Evolutionary conservation across 345 rosid genomes (phyloP).

Genomic region (Salix exigua): DNA sequence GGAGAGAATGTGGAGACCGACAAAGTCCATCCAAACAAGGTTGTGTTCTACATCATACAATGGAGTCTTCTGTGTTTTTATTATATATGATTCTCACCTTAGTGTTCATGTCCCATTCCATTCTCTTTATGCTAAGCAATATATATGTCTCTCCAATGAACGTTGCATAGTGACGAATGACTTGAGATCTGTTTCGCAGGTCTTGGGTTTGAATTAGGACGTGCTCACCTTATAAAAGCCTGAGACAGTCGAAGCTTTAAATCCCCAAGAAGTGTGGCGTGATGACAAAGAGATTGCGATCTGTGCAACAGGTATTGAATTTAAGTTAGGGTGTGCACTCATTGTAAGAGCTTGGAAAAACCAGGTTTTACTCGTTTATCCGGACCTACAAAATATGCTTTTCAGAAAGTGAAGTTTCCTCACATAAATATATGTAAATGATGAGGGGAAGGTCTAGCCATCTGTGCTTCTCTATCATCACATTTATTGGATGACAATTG

Average conservation of each 20-base stretch:
- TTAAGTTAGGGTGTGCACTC: too few species aligned
- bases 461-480: background rate
- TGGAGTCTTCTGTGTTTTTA: background rate
- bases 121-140: background rate
- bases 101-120: background rate
- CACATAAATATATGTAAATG: background rate
- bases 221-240: rapidly evolving
- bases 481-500: background rate
- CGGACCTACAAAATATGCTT: too few species aligned
- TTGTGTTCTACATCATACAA: background rate
- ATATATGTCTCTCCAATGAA: too few species aligned
- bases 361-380: too few species aligned
- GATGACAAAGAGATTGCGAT: too few species aligned
- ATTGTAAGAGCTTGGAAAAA: too few species aligned
- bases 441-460: background rate
- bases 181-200: too few species aligned
- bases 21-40: background rate
- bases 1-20: background rate
- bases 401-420: too few species aligned
- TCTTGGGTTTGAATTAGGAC: rapidly evolving
- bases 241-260: rapidly evolving
- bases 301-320: too few species aligned
- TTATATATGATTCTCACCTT: background rate
- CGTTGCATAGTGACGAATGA: too few species aligned
- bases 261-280: too few species aligned